These are phyloP conservation scores for Paraphaeosphaeria minitans DNA, from an alignment of 2,329 filamentous ascomycete genomes.

Conservation along the genomic window DNA sequence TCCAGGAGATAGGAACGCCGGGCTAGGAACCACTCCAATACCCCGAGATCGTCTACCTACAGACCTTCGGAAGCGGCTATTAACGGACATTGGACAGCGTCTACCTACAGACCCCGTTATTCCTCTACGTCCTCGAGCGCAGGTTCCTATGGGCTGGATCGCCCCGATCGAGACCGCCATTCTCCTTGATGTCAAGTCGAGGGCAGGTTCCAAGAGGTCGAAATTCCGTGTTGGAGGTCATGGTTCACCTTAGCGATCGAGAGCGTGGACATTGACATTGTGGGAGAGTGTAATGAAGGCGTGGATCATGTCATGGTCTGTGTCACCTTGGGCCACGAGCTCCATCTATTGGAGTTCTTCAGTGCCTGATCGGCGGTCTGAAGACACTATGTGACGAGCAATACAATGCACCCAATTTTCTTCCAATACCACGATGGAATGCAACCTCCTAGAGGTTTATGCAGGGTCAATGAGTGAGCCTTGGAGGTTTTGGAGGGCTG, in stretches of 20 bases:
- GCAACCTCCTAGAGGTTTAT: background rate
- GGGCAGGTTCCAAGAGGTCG: background rate
- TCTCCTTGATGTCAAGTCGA: background rate
- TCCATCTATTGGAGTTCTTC: no score
- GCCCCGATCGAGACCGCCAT: no score
- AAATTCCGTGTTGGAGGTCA: background rate
- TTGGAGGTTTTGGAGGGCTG: background rate
- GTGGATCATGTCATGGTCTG: no score
- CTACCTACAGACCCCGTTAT: background rate
- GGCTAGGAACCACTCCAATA: background rate
- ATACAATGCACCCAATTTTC: background rate
- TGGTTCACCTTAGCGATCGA: background rate
- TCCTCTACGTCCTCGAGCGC: no score
- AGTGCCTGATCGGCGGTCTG: no score
- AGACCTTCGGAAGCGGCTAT: background rate
- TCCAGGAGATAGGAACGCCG: slow-evolving; percentile 21
- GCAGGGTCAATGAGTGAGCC: background rate
- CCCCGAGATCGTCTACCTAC: background rate
- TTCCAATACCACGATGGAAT: background rate
- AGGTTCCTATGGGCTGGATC: no score
- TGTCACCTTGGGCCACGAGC: no score
- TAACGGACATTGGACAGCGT: no score
- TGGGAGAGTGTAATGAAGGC: background rate
- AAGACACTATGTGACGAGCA: background rate
- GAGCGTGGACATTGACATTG: background rate